Base-by-base conservation (phyloP, 306 rosid genomes). In the Quercus mongolica region DNA sequence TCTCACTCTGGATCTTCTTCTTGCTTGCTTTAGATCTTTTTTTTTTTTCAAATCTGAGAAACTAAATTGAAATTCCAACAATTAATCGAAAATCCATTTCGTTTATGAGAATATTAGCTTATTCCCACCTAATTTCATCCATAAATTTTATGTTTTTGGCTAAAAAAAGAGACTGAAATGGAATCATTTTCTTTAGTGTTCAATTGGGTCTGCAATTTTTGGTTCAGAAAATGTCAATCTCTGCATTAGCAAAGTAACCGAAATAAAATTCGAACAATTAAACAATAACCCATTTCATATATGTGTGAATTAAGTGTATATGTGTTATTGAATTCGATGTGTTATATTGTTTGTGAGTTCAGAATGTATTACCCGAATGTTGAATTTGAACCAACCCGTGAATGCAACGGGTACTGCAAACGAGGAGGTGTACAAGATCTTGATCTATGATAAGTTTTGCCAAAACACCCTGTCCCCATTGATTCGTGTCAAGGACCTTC, bases 321-420 rank as follows among this genome's bases (percentile, higher is more conserved):
- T 21, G 33, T 64, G 18, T 72, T 74, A 68, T 17, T 44, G 84
- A 81, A 11, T 81, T 74, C 30, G 84, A 81, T 81, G 72, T 79
- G 51, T 56, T 26, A 18, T 56, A 80, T 68, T 76, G 9, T 56
- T 68, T 76, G 9, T 56, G 54, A 33, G n/a, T 74, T 69, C 95
- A 95, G 99, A 95, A 91, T 90, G 98, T 82, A 87, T 95, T 51
- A 78, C 85, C 1, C 92, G 99, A 28, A 91, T 95, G 97, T 79
- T 95, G 90, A 95, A 95, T 90, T 89, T 95, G 86, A 95, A 95
- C 78, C 99, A 92, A 70, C 97, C 98, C 3, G 84, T 92, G 3
- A 90, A 67, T 82, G 83, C 93, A 7, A 70, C 91, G 19, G 95
- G 92, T 41, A 91, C 92, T 3, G 91, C 94, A 3, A 95, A 91